Conservation (phyloP, 2,329 filamentous ascomycete genomes). For the Alternaria brassicae region DNA sequence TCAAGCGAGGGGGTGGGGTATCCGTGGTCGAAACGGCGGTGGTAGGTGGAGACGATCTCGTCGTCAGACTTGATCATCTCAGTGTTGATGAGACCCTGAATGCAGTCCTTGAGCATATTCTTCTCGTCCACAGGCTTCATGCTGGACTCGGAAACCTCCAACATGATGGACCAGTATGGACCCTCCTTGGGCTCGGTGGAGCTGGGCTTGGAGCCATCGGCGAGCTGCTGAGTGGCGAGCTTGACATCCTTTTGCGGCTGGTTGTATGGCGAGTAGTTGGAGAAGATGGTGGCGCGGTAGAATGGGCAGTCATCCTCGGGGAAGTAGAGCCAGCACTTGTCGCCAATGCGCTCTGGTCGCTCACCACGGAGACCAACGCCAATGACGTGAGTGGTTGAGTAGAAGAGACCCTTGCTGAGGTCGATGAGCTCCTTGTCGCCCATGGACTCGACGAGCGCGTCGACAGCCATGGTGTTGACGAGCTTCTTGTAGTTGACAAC, state of each 20-base stretch:
- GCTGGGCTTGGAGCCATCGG: slow-evolving; percentile 80
- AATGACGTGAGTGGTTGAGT: slow-evolving; percentile 96
- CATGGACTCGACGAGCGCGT: slow-evolving; percentile 86
- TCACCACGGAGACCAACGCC: slow-evolving; percentile 92
- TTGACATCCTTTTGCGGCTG: slow-evolving; percentile 84
- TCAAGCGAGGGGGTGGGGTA: slow-evolving; percentile 96
- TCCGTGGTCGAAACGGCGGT: slow-evolving; percentile 96
- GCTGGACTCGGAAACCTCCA: slow-evolving; percentile 94
- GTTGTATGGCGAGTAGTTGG: slow-evolving; percentile 99
- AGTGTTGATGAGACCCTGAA: slow-evolving; percentile 96
- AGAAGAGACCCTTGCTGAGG: slow-evolving; percentile 91
- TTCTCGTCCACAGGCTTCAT: slow-evolving; percentile 92
- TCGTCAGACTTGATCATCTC: slow-evolving; percentile 91
- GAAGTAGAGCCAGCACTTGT: slow-evolving; percentile 99
- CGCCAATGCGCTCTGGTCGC: slow-evolving; percentile 93
- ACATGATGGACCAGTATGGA: slow-evolving; percentile 99
- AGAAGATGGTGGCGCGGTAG: slow-evolving; percentile 99
- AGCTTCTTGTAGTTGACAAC: slow-evolving; percentile 91
- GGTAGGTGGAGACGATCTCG: slow-evolving; percentile 97
- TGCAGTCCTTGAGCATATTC: slow-evolving; percentile 86
- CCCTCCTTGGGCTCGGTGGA: slow-evolving; percentile 79
- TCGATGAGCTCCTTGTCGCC: slow-evolving; percentile 82
- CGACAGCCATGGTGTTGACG: slow-evolving; percentile 94
- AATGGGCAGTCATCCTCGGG: slow-evolving; percentile 98
- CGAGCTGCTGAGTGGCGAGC: slow-evolving; percentile 84